A percentile compares a stretch with the other conserved stretches of the same genome.
phyloP scores from a whole-genome alignment of 331 rosid species.

The Stylosanthes scabra region DNA sequence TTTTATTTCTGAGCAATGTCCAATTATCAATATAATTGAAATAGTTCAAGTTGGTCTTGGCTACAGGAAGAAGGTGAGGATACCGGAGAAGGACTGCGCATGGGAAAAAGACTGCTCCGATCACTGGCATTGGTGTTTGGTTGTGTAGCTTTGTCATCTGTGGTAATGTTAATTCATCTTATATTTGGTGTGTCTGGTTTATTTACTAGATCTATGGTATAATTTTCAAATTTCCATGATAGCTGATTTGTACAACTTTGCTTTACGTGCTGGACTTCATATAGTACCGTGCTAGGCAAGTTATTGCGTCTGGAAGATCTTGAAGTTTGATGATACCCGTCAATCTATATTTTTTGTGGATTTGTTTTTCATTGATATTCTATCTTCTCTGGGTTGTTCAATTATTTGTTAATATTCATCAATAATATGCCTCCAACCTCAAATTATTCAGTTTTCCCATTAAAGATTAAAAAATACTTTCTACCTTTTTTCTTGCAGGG shows the following conservation, averaged over 20 bases:
- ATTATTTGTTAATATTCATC: slow-evolving; percentile 1
- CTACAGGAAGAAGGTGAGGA: slow-evolving; percentile 97
- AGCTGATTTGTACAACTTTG: slow-evolving; percentile 18
- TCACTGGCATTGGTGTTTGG: slow-evolving; percentile 91
- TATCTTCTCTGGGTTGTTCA: not conserved
- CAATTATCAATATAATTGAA: slow-evolving; percentile 25
- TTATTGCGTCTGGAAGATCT: slow-evolving; percentile 13
- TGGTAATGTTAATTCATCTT: slow-evolving; percentile 62
- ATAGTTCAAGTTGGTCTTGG: slow-evolving; percentile 40
- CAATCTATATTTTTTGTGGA: not conserved
- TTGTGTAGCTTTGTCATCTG: slow-evolving; percentile 81
- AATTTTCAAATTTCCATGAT: no score
- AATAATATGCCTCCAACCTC: slow-evolving; percentile 5
- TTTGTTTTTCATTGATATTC: slow-evolving; percentile 26
- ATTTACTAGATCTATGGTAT: no score
- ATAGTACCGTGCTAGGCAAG: slow-evolving; percentile 10
- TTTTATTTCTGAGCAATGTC: slow-evolving; percentile 33
- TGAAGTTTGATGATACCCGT: not conserved
- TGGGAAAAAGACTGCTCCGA: slow-evolving; percentile 93
- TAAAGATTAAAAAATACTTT: slow-evolving; percentile 16
- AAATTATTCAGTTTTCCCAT: slow-evolving; percentile 17
- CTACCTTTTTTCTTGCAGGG: slow-evolving; percentile 61
- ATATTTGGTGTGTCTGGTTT: slow-evolving; percentile 30
- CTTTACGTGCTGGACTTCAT: slow-evolving; percentile 27
- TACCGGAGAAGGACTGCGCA: slow-evolving; percentile 84